A percentile compares a stretch with the other conserved stretches of the same genome.
These are phyloP conservation scores for Candida sp. DNA, from an alignment of 1,139 yeast species.

Conservation along the genomic window DNA sequence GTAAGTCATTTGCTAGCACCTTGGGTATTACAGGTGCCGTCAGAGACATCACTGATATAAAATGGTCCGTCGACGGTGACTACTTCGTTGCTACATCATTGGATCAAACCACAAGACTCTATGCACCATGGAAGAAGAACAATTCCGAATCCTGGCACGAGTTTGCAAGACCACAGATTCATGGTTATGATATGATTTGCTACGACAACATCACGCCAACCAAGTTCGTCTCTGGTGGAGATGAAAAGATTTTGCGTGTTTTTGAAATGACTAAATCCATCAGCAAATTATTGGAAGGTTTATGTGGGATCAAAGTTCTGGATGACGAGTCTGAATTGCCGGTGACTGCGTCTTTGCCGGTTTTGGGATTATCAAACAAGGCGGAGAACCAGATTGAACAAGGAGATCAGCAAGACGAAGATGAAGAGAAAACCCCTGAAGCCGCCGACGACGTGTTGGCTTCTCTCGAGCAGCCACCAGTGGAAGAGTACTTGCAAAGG, in stretches of 20 bases:
- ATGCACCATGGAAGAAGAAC: conserved; percentile 60
- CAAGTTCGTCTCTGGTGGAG: conserved; percentile 91
- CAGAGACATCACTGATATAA: conserved; percentile 74
- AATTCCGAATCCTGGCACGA: conserved; percentile 75
- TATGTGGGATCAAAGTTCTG: conserved; percentile 49
- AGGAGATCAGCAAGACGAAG: conserved; percentile 41
- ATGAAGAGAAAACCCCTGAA: conserved; percentile 35
- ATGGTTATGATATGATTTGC: conserved; percentile 96
- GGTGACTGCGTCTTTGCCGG: conserved; percentile 91
- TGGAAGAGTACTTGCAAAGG: conserved; percentile 90
- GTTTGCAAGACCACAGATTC: conserved; percentile 96
- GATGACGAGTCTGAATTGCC: conserved; percentile 43
- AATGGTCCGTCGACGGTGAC: conserved; percentile 75
- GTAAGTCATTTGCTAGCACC: conserved; percentile 52
- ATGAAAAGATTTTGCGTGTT: conserved; percentile 89
- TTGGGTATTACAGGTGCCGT: conserved; percentile 80
- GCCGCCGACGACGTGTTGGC: conserved; percentile 48
- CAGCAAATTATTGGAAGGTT: conserved; percentile 58
- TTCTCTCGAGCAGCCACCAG: conserved; percentile 63
- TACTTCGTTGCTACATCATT: conserved; percentile 77
- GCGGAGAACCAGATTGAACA: conserved; percentile 61
- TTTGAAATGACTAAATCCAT: conserved; percentile 91
- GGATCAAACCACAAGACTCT: conserved; percentile 93
- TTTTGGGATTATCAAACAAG: conserved; percentile 92
- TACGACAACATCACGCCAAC: conserved; percentile 64